Evolutionary conservation across 352 stramenopile genomes (phyloP), one percentile per base, ranked within the genome.

Genomic region (Globisporangium emineosum): DNA sequence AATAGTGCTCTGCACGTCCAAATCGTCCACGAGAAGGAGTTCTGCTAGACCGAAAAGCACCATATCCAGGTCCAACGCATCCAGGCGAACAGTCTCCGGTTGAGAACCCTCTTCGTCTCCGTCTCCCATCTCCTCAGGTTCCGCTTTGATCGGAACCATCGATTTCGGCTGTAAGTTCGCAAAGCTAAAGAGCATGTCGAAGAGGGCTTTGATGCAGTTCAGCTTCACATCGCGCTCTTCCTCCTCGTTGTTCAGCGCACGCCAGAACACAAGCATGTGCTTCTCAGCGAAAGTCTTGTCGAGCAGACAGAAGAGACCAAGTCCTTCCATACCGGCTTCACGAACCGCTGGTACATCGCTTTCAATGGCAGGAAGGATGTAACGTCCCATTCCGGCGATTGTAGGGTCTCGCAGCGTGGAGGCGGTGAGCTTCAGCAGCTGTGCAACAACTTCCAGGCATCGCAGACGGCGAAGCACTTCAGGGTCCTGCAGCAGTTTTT

Each of bases 221-320:
- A 89, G 71, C 66, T 91, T 90, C 30, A 91, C 77, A 25, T 91
- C 83, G 9, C 68, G 77, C 64, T 93, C 85, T 76, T 93, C 85
- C 33, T 92, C 77, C 9, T 82, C 76, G 45, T 89, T 89, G 69
- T 89, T 91, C 50, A 93, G 71, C 1, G 83, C 85, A 40, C 77
- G 77, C 85, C 82, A 93, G 61, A 93, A 93, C 3, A 91, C 77
- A 51, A 91, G 75, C 63, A 91, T 69, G 58, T 93, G 85, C 1
- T 77, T 70, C 49, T 89, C 79, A 0, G 85, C 83, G 5, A 91
- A 75, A 30, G 78, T 70, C 50, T 88, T 84, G 40, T 93, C 85
- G 8, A 93, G 73, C 52, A 93, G 37, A 58, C 76, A 88, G 37
- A 86, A 89, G 4, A 93, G 65, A 10, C 82, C 85, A 12, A 93